These are phyloP conservation scores for Psilocybe cyanescens DNA, from an alignment of 768 basidiomycete species.

Conservation along the genomic window DNA sequence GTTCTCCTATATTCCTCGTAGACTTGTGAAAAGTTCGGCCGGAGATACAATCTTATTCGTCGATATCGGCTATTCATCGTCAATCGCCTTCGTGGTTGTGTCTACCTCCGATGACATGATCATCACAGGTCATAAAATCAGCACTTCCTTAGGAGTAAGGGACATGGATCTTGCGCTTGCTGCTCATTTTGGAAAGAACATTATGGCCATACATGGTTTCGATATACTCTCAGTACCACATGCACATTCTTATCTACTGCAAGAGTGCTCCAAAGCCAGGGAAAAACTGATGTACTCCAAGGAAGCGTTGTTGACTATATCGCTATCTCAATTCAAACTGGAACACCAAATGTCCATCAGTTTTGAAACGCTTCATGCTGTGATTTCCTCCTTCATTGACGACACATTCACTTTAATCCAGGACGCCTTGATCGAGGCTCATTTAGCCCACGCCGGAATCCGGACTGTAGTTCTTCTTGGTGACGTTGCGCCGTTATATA, in stretches of 20 bases:
- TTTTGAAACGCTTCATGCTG: neutral
- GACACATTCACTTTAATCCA: neutral
- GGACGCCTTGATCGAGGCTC: neutral
- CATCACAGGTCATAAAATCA: neutral
- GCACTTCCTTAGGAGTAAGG: neutral
- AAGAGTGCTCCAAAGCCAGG: neutral
- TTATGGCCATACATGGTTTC: neutral
- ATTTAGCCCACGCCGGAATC: neutral
- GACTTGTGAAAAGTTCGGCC: neutral
- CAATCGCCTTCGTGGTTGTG: neutral
- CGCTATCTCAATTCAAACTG: neutral
- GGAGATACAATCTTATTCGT: neutral
- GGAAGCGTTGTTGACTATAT: neutral
- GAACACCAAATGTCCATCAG: neutral
- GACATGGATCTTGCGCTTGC: constrained; percentile 3
- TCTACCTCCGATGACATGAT: neutral
- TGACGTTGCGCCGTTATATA: neutral
- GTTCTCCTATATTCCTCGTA: neutral
- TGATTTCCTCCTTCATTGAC: neutral
- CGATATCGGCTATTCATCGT: neutral
- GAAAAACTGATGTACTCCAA: neutral
- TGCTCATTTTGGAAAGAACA: neutral
- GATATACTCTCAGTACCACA: neutral
- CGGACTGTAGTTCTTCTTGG: constrained; percentile 1
- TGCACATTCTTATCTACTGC: neutral